Evolutionary conservation across 257 asterid genomes (phyloP).

Genomic region (Nicotiana tomentosiformis): DNA sequence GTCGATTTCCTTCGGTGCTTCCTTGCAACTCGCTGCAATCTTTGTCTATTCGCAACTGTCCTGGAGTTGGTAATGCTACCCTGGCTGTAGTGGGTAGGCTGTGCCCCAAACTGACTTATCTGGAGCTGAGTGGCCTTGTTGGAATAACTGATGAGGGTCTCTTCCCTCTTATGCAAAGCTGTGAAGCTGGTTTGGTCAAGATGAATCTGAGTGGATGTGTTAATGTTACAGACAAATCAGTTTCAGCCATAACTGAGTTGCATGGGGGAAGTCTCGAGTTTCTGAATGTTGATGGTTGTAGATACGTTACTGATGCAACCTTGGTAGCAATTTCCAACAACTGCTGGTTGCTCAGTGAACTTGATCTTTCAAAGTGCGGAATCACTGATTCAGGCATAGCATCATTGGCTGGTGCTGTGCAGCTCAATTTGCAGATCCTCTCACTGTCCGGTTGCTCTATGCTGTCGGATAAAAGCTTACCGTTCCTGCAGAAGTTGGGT

Average conservation of each 20-base stretch:
- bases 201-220: slow-evolving; percentile 65
- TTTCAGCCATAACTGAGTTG: slow-evolving; percentile 41
- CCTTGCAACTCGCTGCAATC: slow-evolving; percentile 49
- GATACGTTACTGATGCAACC: slow-evolving; percentile 47
- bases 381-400: slow-evolving; percentile 64
- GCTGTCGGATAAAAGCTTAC: slow-evolving; percentile 53
- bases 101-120: slow-evolving; percentile 54
- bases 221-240: slow-evolving; percentile 52
- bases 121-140: slow-evolving; percentile 49
- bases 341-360: slow-evolving; percentile 54
- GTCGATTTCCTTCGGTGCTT: slow-evolving; percentile 29
- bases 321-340: slow-evolving; percentile 45
- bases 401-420: slow-evolving; percentile 45
- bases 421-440: slow-evolving; percentile 47
- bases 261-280: slow-evolving; percentile 64
- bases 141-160: slow-evolving; percentile 63
- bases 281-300: slow-evolving; percentile 73
- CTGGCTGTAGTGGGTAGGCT: slow-evolving; percentile 43
- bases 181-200: slow-evolving; percentile 57
- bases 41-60: slow-evolving; percentile 61
- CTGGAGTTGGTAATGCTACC: slow-evolving; percentile 59
- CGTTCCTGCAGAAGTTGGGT: slow-evolving; percentile 47
- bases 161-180: slow-evolving; percentile 46
- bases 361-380: slow-evolving; percentile 53
- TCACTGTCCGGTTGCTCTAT: slow-evolving; percentile 60